Evolutionary conservation across 768 basidiomycete species (phyloP).

Genomic region (Pisolithus microcarpus): DNA sequence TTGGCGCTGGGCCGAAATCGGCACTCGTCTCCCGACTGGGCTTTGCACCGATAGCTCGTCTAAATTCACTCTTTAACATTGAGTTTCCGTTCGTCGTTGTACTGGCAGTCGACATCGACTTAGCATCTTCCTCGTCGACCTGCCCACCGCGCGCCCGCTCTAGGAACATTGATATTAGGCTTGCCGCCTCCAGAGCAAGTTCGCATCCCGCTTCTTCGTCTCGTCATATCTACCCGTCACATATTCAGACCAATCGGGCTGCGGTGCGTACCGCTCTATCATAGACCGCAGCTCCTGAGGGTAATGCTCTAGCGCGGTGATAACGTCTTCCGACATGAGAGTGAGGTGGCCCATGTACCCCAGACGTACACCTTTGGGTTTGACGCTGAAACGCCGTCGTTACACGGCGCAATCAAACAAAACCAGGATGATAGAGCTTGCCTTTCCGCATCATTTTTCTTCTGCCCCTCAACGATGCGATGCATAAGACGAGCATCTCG

Average conservation of each 20-base stretch:
- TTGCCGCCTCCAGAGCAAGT: conserved; percentile 83
- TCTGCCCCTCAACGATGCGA: conserved; percentile 82
- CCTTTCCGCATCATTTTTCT: conserved; percentile 71
- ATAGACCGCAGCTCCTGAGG: conserved; percentile 66
- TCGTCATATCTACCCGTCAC: conserved; percentile 81
- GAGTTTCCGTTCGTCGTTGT: conserved; percentile 8
- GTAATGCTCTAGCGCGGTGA: conserved; percentile 82
- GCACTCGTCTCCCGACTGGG: conserved; percentile 47
- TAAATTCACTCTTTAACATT: conserved; percentile 51
- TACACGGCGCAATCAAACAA: conserved; percentile 2
- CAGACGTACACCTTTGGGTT: conserved; percentile 71
- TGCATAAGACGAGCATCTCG: conserved; percentile 79
- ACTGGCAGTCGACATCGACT: conserved; percentile 15
- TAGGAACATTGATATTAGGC: conserved; percentile 42
- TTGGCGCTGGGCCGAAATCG: conserved; percentile 54
- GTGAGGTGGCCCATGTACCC: conserved; percentile 98
- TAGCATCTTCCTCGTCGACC: conserved; percentile 58
- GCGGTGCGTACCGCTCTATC: conserved; percentile 63
- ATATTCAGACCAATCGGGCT: conserved; percentile 83
- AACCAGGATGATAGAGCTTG: conserved; percentile 25
- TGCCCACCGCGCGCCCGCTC: conserved; percentile 45
- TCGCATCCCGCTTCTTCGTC: conserved; percentile 74
- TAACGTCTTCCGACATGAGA: conserved; percentile 90
- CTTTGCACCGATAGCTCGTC: conserved; percentile 37
- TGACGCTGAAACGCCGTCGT: conserved; percentile 37